Evolutionary conservation across 1,284 basidiomycete genomes (phyloP).

Genomic region (Ceratobasidium sp.): DNA sequence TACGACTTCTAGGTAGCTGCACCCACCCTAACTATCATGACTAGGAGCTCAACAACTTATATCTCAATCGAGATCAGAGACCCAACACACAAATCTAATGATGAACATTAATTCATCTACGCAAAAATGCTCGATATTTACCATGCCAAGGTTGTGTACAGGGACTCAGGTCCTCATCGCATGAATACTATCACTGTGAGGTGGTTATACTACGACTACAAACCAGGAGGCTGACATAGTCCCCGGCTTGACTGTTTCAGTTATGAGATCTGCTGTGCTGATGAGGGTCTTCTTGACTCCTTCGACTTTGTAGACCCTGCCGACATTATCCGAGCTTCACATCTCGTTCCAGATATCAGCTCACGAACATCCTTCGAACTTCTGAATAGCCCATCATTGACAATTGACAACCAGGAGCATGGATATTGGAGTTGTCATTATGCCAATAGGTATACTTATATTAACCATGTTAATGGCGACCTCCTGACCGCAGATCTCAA

Average conservation of each 20-base stretch:
- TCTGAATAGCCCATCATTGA: neutral
- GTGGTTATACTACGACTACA: constrained; percentile 12
- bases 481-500: neutral
- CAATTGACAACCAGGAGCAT: neutral
- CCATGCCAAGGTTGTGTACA: constrained; percentile 8
- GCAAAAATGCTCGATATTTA: constrained; percentile 10
- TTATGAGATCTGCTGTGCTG: neutral
- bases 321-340: constrained; percentile 16
- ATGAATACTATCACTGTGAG: neutral
- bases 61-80: constrained; percentile 34
- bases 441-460: constrained; percentile 49
- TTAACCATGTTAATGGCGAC: too few species aligned
- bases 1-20: neutral
- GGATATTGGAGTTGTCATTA: constrained; percentile 50
- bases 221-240: constrained; percentile 1
- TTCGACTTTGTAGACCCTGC: constrained; percentile 45
- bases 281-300: neutral
- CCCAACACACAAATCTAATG: neutral
- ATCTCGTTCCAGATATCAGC: constrained; percentile 1
- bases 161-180: neutral
- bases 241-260: neutral
- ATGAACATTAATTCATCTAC: neutral
- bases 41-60: neutral
- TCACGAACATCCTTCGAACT: neutral
- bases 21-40: neutral